Evolutionary conservation across 2,329 filamentous ascomycete species (phyloP), one percentile per base, ranked within the genome.

Genomic region (Phialophora macrospora): DNA sequence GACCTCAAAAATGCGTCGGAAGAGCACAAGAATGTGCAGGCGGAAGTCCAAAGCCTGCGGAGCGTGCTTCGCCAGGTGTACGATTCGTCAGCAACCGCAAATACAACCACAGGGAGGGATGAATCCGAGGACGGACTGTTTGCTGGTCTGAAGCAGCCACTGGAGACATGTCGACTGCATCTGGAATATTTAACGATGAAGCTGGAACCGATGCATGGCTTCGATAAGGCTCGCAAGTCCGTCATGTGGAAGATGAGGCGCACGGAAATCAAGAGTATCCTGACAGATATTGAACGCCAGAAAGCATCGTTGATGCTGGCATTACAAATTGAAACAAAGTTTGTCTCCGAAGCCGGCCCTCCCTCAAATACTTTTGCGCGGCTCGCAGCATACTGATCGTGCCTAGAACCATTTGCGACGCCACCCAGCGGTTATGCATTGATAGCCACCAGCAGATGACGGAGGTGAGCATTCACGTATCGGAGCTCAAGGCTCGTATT

Each of bases 1-100:
- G 54, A 56, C 34, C 24, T 56, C 22, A 56, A 56, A n/a, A 41
- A 56, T n/a, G 54, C 54, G 4, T 56, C 54, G 12, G 28, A 41
- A 30, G 54, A 56, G 34, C 54, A 34, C 28, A 56, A 34, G 34
- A 56, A 56, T 22, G 28, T 56, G 54, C 54, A 28, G 30, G 22
- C 20, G 2, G 54, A 56, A 22, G 34, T 56, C 4, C 28, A 34
- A 34, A 41, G 54, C 7, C 24, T 56, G 17, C 22, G 34, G 54
- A 56, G 28, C 54, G 34, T 56, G 28, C 54, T 56, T 4, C 34
- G 28, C 20, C 54, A 41, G 28, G 22, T 56, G 54, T 34, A 56
- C 17, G 30, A 56, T 14, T 22, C 34, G 9, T 34, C 20, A 11
- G 30, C 9, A 56, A 28, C 20, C n/a, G 20, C 22, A 24, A n/a